Evolutionary conservation across 306 rosid species (phyloP).

Genomic region (Mimosa pudica): DNA sequence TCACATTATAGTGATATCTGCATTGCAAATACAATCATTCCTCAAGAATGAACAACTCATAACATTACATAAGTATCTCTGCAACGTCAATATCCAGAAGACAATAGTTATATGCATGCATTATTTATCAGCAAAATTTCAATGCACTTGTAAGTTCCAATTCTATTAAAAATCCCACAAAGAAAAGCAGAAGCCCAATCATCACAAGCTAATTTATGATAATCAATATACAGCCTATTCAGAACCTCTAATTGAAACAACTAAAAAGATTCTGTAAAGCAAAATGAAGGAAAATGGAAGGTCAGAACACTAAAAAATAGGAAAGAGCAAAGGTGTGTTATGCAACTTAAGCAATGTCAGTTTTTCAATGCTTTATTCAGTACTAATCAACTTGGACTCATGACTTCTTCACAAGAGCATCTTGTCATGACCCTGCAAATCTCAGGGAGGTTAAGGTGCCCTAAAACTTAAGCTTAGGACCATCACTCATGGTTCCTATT

Average conservation of each 20-base stretch:
- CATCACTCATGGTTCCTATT: background rate
- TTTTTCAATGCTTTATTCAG: background rate
- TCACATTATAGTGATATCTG: slow-evolving; percentile 94
- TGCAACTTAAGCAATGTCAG: background rate
- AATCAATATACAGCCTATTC: slow-evolving; percentile 19
- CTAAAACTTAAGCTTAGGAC: background rate
- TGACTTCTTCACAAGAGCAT: background rate
- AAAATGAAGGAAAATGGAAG: slow-evolving; percentile 9
- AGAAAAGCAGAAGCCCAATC: slow-evolving; percentile 14
- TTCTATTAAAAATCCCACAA: background rate
- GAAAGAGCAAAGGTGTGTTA: background rate
- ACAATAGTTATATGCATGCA: background rate
- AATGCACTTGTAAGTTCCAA: slow-evolving; percentile 12
- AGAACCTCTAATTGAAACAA: slow-evolving; percentile 28
- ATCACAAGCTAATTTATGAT: slow-evolving; percentile 17
- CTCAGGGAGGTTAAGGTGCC: background rate
- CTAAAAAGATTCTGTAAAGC: background rate
- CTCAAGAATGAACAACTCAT: too few species aligned
- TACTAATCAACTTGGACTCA: background rate
- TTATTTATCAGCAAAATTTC: background rate
- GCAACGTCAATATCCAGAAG: background rate
- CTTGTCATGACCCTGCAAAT: background rate
- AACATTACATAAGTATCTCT: too few species aligned
- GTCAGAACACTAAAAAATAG: background rate
- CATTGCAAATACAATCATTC: too few species aligned